phyloP scores from a whole-genome alignment of 2,329 filamentous ascomycete species.

The Pyrenochaeta sp. region DNA sequence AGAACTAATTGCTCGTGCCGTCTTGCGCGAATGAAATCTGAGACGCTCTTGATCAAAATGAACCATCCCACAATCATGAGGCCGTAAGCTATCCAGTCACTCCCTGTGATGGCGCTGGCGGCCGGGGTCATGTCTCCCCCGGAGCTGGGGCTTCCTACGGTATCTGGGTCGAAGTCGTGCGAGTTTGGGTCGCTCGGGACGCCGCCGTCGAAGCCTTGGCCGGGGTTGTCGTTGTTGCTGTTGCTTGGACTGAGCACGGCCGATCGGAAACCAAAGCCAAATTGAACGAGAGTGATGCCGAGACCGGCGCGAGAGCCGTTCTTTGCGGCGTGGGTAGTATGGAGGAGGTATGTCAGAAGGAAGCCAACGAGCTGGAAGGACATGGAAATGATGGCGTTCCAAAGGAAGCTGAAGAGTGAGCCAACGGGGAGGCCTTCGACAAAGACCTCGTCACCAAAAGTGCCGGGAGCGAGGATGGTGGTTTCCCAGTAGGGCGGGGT shows the following conservation, averaged over 20 bases:
- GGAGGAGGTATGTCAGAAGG: constrained; percentile 94
- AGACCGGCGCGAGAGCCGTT: constrained; percentile 94
- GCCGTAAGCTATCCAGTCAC: constrained; percentile 89
- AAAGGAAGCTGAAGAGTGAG: constrained; percentile 84
- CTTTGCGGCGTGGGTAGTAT: constrained; percentile 97
- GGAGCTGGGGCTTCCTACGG: constrained; percentile 57
- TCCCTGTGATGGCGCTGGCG: constrained; percentile 69
- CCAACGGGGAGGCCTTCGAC: constrained; percentile 95
- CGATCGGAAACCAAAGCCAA: constrained; percentile 93
- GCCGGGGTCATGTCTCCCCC: constrained; percentile 41
- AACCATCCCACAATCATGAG: constrained; percentile 99
- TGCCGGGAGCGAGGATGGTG: constrained; percentile 91
- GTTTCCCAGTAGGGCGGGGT: constrained; percentile 99
- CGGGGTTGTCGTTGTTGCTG: constrained; percentile 54
- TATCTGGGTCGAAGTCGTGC: constrained; percentile 82
- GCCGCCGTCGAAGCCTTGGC: constrained; percentile 61
- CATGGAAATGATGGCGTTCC: constrained; percentile 94
- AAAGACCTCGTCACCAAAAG: constrained; percentile 93
- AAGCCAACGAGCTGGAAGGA: constrained; percentile 98
- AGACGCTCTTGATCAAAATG: constrained; percentile 90
- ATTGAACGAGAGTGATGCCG: constrained; percentile 94
- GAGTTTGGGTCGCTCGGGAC: constrained; percentile 86
- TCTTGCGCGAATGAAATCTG: constrained; percentile 86
- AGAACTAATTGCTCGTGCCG: constrained; percentile 92
- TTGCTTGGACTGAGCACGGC: constrained; percentile 40